These are phyloP conservation scores for Ganoderma lucidum DNA, from an alignment of 1,284 basidiomycete genomes.

Conservation along the genomic window DNA sequence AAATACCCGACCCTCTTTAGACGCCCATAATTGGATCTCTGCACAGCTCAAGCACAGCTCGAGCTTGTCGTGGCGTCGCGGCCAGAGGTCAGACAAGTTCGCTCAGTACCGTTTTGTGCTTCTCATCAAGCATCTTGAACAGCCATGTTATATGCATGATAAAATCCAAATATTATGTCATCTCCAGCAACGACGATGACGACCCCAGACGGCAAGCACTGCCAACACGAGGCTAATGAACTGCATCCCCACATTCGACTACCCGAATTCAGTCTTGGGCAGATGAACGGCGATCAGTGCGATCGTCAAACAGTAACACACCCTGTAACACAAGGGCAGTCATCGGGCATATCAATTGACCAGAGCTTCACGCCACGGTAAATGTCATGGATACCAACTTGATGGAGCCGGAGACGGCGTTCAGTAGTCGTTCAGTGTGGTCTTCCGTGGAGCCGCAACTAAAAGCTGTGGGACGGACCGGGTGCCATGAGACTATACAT, in stretches of 20 bases:
- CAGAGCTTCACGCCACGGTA: background rate
- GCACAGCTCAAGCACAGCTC: constrained; percentile 5
- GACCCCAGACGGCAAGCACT: background rate
- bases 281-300: background rate
- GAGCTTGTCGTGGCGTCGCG: background rate
- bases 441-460: background rate
- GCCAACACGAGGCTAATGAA: background rate
- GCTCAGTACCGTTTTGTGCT: background rate
- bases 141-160: background rate
- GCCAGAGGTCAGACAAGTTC: too few relatives aligned
- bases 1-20: constrained; percentile 29
- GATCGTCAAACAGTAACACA: background rate
- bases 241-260: background rate
- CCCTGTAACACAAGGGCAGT: background rate
- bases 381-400: background rate
- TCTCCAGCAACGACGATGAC: background rate
- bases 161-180: background rate
- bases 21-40: constrained; percentile 16
- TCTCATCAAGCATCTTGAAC: background rate
- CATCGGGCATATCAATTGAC: background rate
- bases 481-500: background rate
- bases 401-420: background rate
- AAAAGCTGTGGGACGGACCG: background rate
- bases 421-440: background rate
- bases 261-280: background rate